These are phyloP conservation scores for Trichoderma cornu-damae DNA, from an alignment of 2,329 filamentous ascomycete genomes.

Conservation along the genomic window DNA sequence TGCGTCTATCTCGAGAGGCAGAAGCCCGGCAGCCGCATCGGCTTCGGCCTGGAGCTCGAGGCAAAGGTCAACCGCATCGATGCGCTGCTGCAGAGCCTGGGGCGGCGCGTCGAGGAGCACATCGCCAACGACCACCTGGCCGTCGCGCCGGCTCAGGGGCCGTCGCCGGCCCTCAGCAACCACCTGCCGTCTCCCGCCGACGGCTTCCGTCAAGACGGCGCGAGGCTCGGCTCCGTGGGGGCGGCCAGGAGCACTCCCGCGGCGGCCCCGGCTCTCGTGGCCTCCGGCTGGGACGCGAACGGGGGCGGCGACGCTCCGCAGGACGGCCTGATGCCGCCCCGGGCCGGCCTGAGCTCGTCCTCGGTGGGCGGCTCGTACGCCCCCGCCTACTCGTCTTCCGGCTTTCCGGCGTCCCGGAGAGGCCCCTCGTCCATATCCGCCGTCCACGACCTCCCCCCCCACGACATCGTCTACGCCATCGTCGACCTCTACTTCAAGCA, in stretches of 20 bases:
- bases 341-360: background rate
- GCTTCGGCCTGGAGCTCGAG: constrained; percentile 57
- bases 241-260: constrained; percentile 17
- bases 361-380: background rate
- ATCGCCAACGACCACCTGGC: constrained; percentile 33
- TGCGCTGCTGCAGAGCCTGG: constrained; percentile 38
- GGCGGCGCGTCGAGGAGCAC: constrained; percentile 40
- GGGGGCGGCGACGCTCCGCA: background rate
- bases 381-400: constrained; percentile 9
- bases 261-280: constrained; percentile 3
- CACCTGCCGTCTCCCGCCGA: constrained; percentile 34
- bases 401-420: constrained; percentile 13
- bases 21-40: constrained; percentile 60
- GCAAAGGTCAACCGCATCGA: constrained; percentile 51
- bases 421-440: constrained; percentile 32
- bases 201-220: constrained; percentile 19
- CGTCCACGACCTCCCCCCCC: constrained; percentile 50
- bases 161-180: constrained; percentile 34
- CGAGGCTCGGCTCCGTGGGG: background rate
- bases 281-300: constrained; percentile 11
- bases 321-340: constrained; percentile 2
- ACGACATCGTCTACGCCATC: constrained; percentile 55
- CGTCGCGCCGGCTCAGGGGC: constrained; percentile 21
- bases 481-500: constrained; percentile 61
- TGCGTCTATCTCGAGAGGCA: constrained; percentile 68